Evolutionary conservation across 1,284 basidiomycete genomes (phyloP), one percentile per base, ranked within the genome.

Genomic region (Flammula alnicola): DNA sequence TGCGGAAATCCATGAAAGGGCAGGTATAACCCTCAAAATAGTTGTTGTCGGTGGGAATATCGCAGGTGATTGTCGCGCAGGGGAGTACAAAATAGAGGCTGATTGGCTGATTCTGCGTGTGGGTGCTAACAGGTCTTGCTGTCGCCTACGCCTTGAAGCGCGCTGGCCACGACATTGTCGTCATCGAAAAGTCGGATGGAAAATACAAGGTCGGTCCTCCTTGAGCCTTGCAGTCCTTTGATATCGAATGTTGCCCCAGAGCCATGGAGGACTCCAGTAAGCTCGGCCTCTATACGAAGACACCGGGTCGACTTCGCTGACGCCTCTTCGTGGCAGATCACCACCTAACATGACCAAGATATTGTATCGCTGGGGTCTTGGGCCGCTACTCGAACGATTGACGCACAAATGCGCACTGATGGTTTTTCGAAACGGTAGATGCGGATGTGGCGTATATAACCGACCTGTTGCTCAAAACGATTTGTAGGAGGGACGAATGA

Each of bases 261-360:
- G 67, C 54, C 58, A 44, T 43, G 66, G 67, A 25, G 63, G 67
- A 14, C 37, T 71, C 35, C 62, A 69, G 70, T 70, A 49, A 53
- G 57, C 38, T 14, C 4, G 3, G 16, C 12, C n/a, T 29, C 10
- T 20, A 14, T 26, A 26, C 33, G 44, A 2, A 25, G 35, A 43
- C 44, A 27, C 30, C 20, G 9, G 19, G 14, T 14, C 20, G 36
- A 23, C 12, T 12, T 7, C 14, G 19, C 31, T 39, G 29, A 38
- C 30, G 27, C 47, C 3, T 16, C 20, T 16, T 39, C 20, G 7
- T 39, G 9, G 17, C n/a, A 67, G 66, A 19, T 64, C 70, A 1
- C 70, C 75, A 5, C 77, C 77, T 4, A 73, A 77, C 43, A 76
- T 78, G 75, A 78, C 75, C 3, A 64, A 69, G 17, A 56, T 77